Conservation (phyloP, 345 rosid genomes). For the Acer yangbiense region DNA sequence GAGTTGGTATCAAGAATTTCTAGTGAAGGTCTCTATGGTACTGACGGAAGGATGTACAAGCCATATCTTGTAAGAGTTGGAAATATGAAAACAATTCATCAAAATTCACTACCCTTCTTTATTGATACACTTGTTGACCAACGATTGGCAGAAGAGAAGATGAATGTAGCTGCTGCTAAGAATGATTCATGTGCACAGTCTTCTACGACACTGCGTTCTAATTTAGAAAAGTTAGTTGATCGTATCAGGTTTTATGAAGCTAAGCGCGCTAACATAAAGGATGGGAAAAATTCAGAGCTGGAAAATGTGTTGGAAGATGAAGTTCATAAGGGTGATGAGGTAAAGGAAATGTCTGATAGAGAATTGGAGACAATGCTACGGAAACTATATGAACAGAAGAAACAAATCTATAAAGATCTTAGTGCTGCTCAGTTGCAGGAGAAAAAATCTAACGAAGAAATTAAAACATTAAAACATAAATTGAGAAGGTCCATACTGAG, state of each 20-base stretch:
- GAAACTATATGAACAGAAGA: slow-evolving; percentile 82
- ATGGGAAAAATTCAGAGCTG: slow-evolving; percentile 54
- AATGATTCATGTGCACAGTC: slow-evolving; percentile 47
- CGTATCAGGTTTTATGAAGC: slow-evolving; percentile 76
- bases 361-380: slow-evolving; percentile 66
- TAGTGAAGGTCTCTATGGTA: slow-evolving; percentile 75
- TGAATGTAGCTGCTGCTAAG: slow-evolving; percentile 45
- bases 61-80: slow-evolving; percentile 98
- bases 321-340: slow-evolving; percentile 42
- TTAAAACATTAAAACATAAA: slow-evolving; percentile 65
- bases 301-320: slow-evolving; percentile 50
- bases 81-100: slow-evolving; percentile 86
- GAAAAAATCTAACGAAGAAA: slow-evolving; percentile 71
- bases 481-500: slow-evolving; percentile 75
- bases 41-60: slow-evolving; percentile 83
- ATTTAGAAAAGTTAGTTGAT: slow-evolving; percentile 79
- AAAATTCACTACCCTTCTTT: slow-evolving; percentile 78
- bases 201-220: slow-evolving; percentile 64
- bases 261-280: slow-evolving; percentile 79
- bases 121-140: slow-evolving; percentile 93
- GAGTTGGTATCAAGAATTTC: slow-evolving; percentile 89
- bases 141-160: slow-evolving; percentile 72
- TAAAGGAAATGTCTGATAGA: slow-evolving; percentile 61
- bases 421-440: slow-evolving; percentile 81
- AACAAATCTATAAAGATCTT: slow-evolving; percentile 78